Percentiles rank a stretch among this genome's conserved stretches.
Conservation (phyloP, 2,329 filamentous ascomycete species). For the Aspergillus thermomutatus region DNA sequence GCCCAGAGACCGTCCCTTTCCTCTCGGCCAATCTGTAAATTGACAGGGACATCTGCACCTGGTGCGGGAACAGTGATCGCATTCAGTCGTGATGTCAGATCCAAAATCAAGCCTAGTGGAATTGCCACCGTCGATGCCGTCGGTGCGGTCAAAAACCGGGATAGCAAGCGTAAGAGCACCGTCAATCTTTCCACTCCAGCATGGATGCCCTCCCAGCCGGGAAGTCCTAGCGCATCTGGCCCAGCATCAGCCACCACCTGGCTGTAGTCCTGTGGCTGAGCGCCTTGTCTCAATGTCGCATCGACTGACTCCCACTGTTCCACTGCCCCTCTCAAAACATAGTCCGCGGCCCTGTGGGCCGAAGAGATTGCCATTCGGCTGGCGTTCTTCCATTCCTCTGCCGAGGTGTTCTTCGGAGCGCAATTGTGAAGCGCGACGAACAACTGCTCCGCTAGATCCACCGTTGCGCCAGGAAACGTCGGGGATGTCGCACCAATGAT, state of each 20-base stretch:
- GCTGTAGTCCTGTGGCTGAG: constrained; percentile 35
- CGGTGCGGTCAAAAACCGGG: constrained; percentile 59
- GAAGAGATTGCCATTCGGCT: constrained; percentile 60
- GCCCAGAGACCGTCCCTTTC: constrained; percentile 78
- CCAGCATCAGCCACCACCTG: constrained; percentile 36
- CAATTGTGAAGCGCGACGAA: constrained; percentile 73
- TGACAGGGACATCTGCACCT: constrained; percentile 56
- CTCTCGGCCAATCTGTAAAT: constrained; percentile 70
- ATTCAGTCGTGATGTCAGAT: constrained; percentile 67
- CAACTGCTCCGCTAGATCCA: constrained; percentile 60
- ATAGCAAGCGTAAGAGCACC: constrained; percentile 63
- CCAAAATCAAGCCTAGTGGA: constrained; percentile 64
- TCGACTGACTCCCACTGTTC: constrained; percentile 76
- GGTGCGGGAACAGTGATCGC: constrained; percentile 56
- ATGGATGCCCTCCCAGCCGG: constrained; percentile 69
- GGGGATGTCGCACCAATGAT: constrained; percentile 62
- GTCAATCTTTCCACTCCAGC: constrained; percentile 68
- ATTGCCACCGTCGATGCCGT: constrained; percentile 66
- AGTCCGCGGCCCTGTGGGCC: constrained; percentile 69
- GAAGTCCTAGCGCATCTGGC: constrained; percentile 51
- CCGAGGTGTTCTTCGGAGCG: constrained; percentile 72
- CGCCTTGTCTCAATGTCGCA: constrained; percentile 33
- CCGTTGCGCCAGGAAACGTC: constrained; percentile 52
- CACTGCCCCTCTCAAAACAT: constrained; percentile 71
- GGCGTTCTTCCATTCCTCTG: constrained; percentile 73